phyloP scores from a whole-genome alignment of 441 rosid species.

The Aleurites moluccanus region DNA sequence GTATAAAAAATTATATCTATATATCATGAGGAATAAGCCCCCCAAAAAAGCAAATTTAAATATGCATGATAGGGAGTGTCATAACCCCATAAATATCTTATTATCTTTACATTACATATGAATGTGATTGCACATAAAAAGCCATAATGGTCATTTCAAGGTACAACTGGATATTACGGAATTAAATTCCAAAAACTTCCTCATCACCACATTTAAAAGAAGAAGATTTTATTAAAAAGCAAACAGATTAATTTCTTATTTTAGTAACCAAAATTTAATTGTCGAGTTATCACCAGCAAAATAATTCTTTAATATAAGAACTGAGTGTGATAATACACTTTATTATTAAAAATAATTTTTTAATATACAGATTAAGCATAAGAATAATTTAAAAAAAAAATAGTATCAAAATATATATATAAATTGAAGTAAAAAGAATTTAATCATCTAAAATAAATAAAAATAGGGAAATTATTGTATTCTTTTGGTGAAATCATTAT shows the following conservation, averaged over 20 bases:
- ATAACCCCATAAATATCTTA: conserved; percentile 4
- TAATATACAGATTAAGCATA: too few relatives aligned
- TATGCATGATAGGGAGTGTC: not conserved
- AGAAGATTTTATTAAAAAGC: not conserved
- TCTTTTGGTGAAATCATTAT: conserved; percentile 15
- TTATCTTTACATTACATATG: not conserved
- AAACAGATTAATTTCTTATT: too few relatives aligned
- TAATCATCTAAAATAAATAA: not conserved
- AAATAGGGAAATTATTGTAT: conserved; percentile 13
- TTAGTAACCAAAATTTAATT: too few relatives aligned
- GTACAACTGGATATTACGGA: conserved; percentile 16
- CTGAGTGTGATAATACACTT: too few relatives aligned
- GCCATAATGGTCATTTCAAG: conserved; percentile 1
- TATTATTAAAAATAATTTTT: too few relatives aligned
- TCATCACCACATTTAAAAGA: not conserved
- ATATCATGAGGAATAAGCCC: too few relatives aligned
- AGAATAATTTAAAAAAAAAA: not conserved
- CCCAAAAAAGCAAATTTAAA: too few relatives aligned
- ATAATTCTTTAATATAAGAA: too few relatives aligned
- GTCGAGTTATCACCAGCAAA: too few relatives aligned
- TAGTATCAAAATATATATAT: too few relatives aligned
- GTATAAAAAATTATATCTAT: too few relatives aligned
- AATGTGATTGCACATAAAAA: not conserved
- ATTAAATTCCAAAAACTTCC: conserved; percentile 9
- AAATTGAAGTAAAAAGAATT: too few relatives aligned